phyloP scores from a whole-genome alignment of 2,329 filamentous ascomycete species.

The Bipolaris oryzae region DNA sequence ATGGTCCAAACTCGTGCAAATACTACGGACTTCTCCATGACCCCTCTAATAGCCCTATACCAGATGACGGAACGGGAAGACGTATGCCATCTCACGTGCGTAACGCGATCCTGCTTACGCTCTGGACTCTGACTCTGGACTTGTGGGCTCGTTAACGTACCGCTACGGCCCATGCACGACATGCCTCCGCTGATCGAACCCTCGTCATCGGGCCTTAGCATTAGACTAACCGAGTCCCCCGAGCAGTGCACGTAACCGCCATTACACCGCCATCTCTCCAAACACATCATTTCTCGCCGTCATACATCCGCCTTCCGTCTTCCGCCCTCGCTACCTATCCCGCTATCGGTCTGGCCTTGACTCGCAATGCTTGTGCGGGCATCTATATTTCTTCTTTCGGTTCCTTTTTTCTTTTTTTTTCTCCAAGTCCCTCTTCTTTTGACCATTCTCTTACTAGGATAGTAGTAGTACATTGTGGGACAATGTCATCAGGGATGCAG shows the following conservation, averaged over 20 bases:
- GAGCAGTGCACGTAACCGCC: conserved; percentile 20
- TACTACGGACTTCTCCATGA: background rate
- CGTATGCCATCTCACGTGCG: conserved; percentile 1
- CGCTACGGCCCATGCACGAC: conserved; percentile 17
- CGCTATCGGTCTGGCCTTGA: conserved; percentile 6
- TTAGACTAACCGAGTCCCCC: conserved; percentile 26
- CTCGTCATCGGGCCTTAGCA: conserved; percentile 16
- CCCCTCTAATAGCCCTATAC: conserved; percentile 1
- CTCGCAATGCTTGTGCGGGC: conserved; percentile 4
- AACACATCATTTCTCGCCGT: background rate
- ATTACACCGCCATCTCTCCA: conserved; percentile 29
- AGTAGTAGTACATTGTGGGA: background rate
- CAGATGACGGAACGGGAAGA: conserved; percentile 2
- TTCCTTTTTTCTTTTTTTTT: background rate
- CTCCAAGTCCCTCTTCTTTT: background rate
- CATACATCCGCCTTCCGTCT: background rate
- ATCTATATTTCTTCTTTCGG: background rate
- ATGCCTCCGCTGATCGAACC: conserved; percentile 15
- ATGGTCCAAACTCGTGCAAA: no score
- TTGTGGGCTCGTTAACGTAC: conserved; percentile 8
- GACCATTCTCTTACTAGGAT: background rate
- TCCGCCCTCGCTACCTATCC: conserved; percentile 7
- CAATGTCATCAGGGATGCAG: background rate
- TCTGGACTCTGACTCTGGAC: conserved; percentile 2
- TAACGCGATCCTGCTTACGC: conserved; percentile 2